These are phyloP conservation scores for Sonneratia alba DNA, from an alignment of 345 rosid genomes.

Conservation along the genomic window DNA sequence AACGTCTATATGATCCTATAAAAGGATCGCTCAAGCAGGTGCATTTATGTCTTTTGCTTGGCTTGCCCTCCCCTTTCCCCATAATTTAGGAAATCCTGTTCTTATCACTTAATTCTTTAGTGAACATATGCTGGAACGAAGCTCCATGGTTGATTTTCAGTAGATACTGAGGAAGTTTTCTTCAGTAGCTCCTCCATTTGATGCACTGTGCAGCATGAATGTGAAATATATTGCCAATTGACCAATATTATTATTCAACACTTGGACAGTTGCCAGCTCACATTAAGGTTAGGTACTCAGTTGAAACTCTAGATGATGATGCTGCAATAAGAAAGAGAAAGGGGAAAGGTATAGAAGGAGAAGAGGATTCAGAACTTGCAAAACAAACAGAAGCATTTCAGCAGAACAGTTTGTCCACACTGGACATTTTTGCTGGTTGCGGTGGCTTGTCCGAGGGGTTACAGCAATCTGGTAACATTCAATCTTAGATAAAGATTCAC, in stretches of 20 bases:
- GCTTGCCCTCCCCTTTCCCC: not conserved
- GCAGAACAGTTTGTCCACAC: conserved; percentile 38
- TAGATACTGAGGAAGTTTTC: not conserved
- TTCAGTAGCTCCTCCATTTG: not conserved
- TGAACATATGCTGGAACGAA: not conserved
- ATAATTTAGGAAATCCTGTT: not conserved
- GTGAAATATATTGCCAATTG: not conserved
- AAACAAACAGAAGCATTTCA: conserved; percentile 27
- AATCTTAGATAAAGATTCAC: not conserved
- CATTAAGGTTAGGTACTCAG: conserved; percentile 42
- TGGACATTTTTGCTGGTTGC: conserved; percentile 84
- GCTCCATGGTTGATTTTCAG: not conserved
- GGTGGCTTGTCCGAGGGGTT: conserved; percentile 77
- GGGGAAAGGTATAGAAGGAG: conserved; percentile 61
- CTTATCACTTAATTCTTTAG: not conserved
- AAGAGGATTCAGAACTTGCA: conserved; percentile 24
- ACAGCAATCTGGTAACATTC: conserved; percentile 41
- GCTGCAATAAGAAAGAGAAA: conserved; percentile 54
- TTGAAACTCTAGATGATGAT: conserved; percentile 25
- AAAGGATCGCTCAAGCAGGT: conserved; percentile 75
- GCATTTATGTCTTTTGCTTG: conserved; percentile 5
- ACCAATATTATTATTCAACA: conserved; percentile 9
- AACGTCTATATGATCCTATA: conserved; percentile 54
- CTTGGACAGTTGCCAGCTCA: conserved; percentile 46
- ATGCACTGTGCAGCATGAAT: not conserved